These are phyloP conservation scores for Medicago lupulina DNA, from an alignment of 306 rosid species.

Conservation along the genomic window DNA sequence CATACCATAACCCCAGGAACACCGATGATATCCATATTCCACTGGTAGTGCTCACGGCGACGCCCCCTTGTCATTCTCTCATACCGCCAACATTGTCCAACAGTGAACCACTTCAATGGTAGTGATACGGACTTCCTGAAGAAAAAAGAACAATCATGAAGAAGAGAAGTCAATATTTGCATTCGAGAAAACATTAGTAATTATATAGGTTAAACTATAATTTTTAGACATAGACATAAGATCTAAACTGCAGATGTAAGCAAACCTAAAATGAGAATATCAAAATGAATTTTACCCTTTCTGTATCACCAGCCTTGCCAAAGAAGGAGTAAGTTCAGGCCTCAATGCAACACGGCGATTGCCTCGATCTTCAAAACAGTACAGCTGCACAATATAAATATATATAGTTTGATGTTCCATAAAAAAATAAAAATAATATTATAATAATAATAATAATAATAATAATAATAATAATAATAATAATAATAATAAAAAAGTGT, in stretches of 20 bases:
- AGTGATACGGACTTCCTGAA: constrained; percentile 84
- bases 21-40: constrained; percentile 99
- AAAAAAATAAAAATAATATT: constrained; percentile 21
- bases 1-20: constrained; percentile 88
- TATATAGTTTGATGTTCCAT: constrained; percentile 11
- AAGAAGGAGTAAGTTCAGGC: constrained; percentile 97
- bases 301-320: constrained; percentile 96
- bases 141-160: constrained; percentile 47
- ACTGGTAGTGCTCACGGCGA: constrained; percentile 94
- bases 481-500: too few relatives aligned
- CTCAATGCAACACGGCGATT: constrained; percentile 95
- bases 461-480: neutral
- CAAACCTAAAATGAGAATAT: constrained; percentile 15
- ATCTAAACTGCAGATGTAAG: constrained; percentile 37
- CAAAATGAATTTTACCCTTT: constrained; percentile 72
- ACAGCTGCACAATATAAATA: constrained; percentile 68
- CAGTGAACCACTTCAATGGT: constrained; percentile 96
- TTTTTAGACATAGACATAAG: constrained; percentile 18
- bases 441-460: too few relatives aligned
- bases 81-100: constrained; percentile 98
- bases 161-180: constrained; percentile 53
- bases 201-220: constrained; percentile 28
- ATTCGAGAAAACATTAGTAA: constrained; percentile 45
- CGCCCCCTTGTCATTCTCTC: constrained; percentile 99
- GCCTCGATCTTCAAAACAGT: constrained; percentile 97